Base-by-base conservation (phyloP, 2,329 filamentous ascomycete species). In the Ascochyta viciae-villosae region DNA sequence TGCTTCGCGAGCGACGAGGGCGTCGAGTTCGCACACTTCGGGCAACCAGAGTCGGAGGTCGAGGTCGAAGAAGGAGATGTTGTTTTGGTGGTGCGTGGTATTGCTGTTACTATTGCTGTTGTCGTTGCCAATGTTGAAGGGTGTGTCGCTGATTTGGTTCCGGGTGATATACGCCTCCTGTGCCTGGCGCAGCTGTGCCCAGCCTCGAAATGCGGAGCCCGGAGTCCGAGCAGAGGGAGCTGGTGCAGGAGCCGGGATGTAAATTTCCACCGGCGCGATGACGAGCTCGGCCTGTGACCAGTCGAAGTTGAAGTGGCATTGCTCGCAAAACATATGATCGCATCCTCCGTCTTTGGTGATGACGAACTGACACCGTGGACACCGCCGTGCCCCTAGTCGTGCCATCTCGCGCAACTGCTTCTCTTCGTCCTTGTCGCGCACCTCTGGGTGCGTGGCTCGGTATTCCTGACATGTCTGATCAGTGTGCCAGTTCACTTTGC, bases 331-430 rank as follows among this genome's bases (percentile, higher is more conserved):
- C 9, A 54, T 23, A 6, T 41, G 29, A 24, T 46, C 22, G 12
- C 50, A 54, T 0, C 51, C 44, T 4, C 51, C 35, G 3, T 48
- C 38, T 19, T 48, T 48, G 44, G 49, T 13, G 6, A 48, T 54
- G 13, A 48, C 37, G 15, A 46, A 49, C 31, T 54, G 51, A 24
- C 51, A 54, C 15, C 44, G 23, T 9, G 51, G 51, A 37, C 51
- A 54, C 8, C 44, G 51, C 12, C 39, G 22, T 7, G 51, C 51
- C 8, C 44, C 37, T 16, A 54, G 44, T 7, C 19, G 13, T n/a
- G 44, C 44, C 44, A 54, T 35, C 13, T 47, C 38, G 6, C 27
- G 33, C 9, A 54, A 24, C 3, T 29, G 40, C 7, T 10, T 24
- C 8, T 13, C 49, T 26, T 51, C 40, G 22, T 34, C 19, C 15